phyloP scores from a whole-genome alignment of 257 asterid genomes.

The Solanum pinnatisectum region DNA sequence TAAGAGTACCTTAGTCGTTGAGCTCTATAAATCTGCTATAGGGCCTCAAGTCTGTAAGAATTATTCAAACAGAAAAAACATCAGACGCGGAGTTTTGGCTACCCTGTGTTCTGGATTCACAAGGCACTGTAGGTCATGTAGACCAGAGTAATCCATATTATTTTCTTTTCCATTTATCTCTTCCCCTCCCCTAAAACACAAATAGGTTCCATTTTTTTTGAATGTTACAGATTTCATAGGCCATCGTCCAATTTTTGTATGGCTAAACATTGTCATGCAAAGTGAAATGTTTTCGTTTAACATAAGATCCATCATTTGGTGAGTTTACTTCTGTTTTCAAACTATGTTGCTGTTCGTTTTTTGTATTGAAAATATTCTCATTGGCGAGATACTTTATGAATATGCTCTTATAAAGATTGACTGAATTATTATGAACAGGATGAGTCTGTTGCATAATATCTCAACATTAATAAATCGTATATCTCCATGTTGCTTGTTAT shows the following conservation, averaged over 20 bases:
- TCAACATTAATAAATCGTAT: too few relatives aligned
- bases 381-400: neutral
- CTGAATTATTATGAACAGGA: neutral
- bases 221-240: neutral
- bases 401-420: neutral
- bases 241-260: neutral
- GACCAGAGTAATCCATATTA: neutral
- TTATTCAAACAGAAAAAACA: neutral
- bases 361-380: neutral
- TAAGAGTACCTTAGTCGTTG: neutral
- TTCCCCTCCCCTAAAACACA: neutral
- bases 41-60: neutral
- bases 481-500: neutral
- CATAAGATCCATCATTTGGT: neutral
- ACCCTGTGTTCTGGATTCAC: neutral
- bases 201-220: neutral
- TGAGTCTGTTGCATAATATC: neutral
- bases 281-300: neutral
- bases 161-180: neutral
- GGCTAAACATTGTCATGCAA: neutral
- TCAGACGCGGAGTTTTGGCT: neutral
- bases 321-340: neutral
- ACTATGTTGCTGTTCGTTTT: neutral
- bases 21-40: neutral
- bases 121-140: neutral